Evolutionary conservation across 1,284 basidiomycete genomes (phyloP).

Genomic region (Cryptococcus sp.): DNA sequence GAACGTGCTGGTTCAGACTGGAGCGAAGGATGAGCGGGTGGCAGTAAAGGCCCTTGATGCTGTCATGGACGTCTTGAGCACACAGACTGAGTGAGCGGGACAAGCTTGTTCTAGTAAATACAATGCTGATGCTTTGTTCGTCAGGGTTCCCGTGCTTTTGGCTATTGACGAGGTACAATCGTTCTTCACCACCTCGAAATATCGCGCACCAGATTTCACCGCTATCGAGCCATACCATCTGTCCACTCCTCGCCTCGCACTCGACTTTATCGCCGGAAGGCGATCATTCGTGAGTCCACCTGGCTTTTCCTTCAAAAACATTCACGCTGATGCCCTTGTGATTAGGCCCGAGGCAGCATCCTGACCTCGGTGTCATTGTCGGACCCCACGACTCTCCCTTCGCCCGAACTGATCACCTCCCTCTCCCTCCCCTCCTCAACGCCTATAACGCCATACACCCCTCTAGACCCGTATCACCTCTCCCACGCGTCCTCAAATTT

Average conservation of each 20-base stretch:
- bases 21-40: constrained; percentile 60
- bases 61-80: constrained; percentile 66
- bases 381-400: constrained; percentile 30
- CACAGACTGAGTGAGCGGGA: constrained; percentile 65
- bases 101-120: background rate
- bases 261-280: constrained; percentile 74
- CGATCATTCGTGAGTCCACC: constrained; percentile 63
- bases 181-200: constrained; percentile 70
- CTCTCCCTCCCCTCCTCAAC: constrained; percentile 28
- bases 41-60: constrained; percentile 68
- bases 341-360: constrained; percentile 15
- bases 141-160: constrained; percentile 71
- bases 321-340: background rate
- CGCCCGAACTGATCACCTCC: constrained; percentile 28
- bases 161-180: constrained; percentile 87
- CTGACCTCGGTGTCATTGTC: constrained; percentile 44
- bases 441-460: constrained; percentile 44
- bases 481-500: constrained; percentile 38
- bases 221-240: constrained; percentile 77
- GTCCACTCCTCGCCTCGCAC: constrained; percentile 71
- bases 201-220: constrained; percentile 76
- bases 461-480: constrained; percentile 39
- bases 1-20: constrained; percentile 63
- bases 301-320: background rate
- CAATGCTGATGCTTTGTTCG: constrained; percentile 1